Conservation (phyloP, 1,284 basidiomycete genomes). For the Grifola frondosa region DNA sequence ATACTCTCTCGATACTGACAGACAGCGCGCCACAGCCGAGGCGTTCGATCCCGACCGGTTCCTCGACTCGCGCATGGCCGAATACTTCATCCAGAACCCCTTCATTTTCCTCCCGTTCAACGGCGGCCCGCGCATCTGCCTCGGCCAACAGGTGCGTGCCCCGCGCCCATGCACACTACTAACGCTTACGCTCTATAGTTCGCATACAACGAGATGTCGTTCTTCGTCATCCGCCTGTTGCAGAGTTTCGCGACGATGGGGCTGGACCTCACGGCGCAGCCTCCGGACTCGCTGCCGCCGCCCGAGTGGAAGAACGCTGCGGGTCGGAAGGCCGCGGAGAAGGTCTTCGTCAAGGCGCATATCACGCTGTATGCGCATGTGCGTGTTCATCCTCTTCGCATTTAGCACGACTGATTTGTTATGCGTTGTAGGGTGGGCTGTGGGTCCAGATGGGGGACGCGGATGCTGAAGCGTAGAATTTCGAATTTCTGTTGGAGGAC, state of each 20-base stretch:
- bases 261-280: conserved; percentile 30
- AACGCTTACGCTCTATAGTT: conserved; percentile 36
- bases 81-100: conserved; percentile 40
- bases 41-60: conserved; percentile 49
- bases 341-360: conserved; percentile 18
- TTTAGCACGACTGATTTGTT: background rate
- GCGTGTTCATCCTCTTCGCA: background rate
- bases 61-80: conserved; percentile 37
- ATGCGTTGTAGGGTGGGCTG: conserved; percentile 22
- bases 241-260: conserved; percentile 48
- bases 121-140: conserved; percentile 48
- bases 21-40: conserved; percentile 27
- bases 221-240: conserved; percentile 40
- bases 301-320: conserved; percentile 15
- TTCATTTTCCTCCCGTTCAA: conserved; percentile 53
- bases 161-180: background rate
- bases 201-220: conserved; percentile 43
- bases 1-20: background rate
- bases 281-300: conserved; percentile 15
- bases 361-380: conserved; percentile 19
- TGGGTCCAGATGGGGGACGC: conserved; percentile 30
- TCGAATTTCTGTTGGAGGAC: too few relatives aligned
- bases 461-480: background rate
- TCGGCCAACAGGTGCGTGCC: conserved; percentile 45
- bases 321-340: conserved; percentile 16